Evolutionary conservation across 2,329 filamentous ascomycete genomes (phyloP), one percentile per base, ranked within the genome.

Genomic region (Diaporthe capsici): DNA sequence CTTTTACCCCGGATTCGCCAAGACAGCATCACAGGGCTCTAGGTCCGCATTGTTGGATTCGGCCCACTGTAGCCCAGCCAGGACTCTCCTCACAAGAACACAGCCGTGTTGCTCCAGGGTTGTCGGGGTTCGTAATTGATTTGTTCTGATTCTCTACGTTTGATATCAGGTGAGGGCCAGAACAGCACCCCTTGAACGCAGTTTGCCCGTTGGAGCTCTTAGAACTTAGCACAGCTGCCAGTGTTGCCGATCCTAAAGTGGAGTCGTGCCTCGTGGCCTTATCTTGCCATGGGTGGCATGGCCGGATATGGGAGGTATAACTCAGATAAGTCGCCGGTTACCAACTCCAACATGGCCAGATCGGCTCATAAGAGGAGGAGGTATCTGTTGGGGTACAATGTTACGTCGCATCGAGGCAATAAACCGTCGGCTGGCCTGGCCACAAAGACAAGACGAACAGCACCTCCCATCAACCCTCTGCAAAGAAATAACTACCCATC

Each of bases 281-380:
- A 74, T 74, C 72, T 70, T 58, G 63, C 53, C 63, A 70, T 44
- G 53, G 53, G 49, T 67, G 61, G 60, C 28, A 67, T 70, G 49
- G 47, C 65, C 47, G 34, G 65, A 68, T 39, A 68, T 20, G 65
- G 65, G 65, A 68, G 65, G 65, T 53, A 68, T 68, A 68, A 28
- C 13, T 31, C 53, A 60, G 72, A 71, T 74, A 74, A 60, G 63
- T 68, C 51, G 53, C 72, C 72, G 53, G 63, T 28, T 42, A 58
- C 12, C 31, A 42, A 60, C 42, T 57, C 28, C 63, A 15, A 34
- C 5, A 58, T n/a, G 39, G 65, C 72, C 60, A 74, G 42, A 25
- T n/a, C 39, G 49, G 22, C 20, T 5, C 25, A 25, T 15, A 53
- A 49, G 31, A 42, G n/a, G 37, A 44, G 22, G 17, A 70, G 47